Base-by-base conservation (phyloP, 2,329 filamentous ascomycete species). In the Curvularia eragrostidis region DNA sequence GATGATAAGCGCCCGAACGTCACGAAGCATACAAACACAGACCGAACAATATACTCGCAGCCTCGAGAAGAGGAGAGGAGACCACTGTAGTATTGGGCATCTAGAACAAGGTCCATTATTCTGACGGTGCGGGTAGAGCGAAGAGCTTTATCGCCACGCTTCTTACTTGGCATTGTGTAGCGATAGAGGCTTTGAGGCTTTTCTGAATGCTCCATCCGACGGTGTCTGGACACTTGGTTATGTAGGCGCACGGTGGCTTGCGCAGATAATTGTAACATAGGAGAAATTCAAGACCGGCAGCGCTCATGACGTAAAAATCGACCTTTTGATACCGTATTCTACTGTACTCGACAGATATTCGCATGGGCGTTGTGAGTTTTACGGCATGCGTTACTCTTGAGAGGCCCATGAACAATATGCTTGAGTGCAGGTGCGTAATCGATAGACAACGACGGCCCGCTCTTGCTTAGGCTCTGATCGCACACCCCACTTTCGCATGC, bases 261-360 rank as follows among this genome's bases (percentile, higher is more conserved):
- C 64, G 62, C 58, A 63, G 59, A 61, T 60, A 61, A 61, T 63
- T 74, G 70, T 75, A 74, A 54, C 61, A 74, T 74, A 73, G 58
- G 66, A 58, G 51, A 58, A 59, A 63, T 64, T 52, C 56, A 67
- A 64, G 52, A 39, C 53, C 39, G 39, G 52, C 46, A 34, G 36
- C 44, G 46, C 51, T 54, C 36, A 53, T 18, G 49, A 47, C 34
- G n/a, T 5, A 26, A 12, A 10, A 18, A 26, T 19, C 15, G 36
- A 13, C 36, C 34, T 3, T 15, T 26, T 28, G 5, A 41, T 46
- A 2, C 21, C 7, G 13, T 38, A 4, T 52, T 18, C 18, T 6
- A 32, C 2, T 23, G 7, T 48, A 8, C 7, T 8, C 19, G 15
- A 24, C 18, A 23, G 6, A 42, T 8, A 7, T 13, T 42, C 24